These are phyloP conservation scores for Pseudonectria foliicola DNA, from an alignment of 2,329 filamentous ascomycete genomes.

Conservation along the genomic window DNA sequence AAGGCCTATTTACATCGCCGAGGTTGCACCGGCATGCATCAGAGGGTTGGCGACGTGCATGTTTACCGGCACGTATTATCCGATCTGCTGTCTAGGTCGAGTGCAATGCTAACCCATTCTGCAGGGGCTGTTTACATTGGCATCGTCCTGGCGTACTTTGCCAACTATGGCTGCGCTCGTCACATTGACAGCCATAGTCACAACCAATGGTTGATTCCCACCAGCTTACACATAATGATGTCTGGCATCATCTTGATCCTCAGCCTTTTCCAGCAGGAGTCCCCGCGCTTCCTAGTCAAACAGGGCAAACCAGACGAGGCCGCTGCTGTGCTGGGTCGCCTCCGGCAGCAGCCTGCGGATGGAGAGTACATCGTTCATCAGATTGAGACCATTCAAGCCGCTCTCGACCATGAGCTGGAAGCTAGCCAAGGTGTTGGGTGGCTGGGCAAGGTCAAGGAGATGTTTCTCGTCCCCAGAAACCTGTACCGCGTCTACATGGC, in stretches of 20 bases:
- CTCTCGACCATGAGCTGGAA: constrained; percentile 65
- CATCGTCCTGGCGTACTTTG: constrained; percentile 73
- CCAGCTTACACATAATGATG: constrained; percentile 71
- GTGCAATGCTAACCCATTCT: neutral
- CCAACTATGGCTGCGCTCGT: constrained; percentile 54
- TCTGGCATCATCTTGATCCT: constrained; percentile 63
- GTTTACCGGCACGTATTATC: constrained; percentile 28
- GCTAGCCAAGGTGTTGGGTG: constrained; percentile 60
- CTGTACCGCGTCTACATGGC: constrained; percentile 66
- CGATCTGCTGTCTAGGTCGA: neutral
- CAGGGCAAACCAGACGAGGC: constrained; percentile 53
- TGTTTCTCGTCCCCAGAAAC: constrained; percentile 61
- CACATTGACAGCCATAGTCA: constrained; percentile 40
- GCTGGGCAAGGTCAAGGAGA: constrained; percentile 59
- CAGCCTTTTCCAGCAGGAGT: constrained; percentile 63
- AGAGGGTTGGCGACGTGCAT: constrained; percentile 64
- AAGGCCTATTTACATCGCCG: constrained; percentile 62
- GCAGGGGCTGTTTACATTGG: constrained; percentile 59
- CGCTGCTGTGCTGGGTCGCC: constrained; percentile 43
- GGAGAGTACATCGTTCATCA: constrained; percentile 57
- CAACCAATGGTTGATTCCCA: constrained; percentile 58
- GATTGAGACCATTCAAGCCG: constrained; percentile 55
- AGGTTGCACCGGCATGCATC: constrained; percentile 61
- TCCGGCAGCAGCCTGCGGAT: constrained; percentile 53
- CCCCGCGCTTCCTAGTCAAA: constrained; percentile 65